Evolutionary conservation across 176 grass and related monocot species (phyloP).

Genomic region (Ensete ventricosum): DNA sequence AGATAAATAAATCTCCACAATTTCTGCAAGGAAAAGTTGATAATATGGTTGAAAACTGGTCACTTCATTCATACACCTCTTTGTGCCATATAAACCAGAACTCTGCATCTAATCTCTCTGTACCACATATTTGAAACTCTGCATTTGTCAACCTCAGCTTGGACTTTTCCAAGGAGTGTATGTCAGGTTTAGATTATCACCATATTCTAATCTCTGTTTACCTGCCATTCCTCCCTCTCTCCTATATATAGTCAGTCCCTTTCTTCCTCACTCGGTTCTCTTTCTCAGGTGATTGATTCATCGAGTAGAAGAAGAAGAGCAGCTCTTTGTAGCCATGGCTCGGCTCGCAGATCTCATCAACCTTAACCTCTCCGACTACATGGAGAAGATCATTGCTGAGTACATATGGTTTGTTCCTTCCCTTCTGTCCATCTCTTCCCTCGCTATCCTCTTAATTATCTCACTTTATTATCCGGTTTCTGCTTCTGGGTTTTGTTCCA

Average conservation of each 20-base stretch:
- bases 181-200: not conserved
- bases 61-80: too few species aligned
- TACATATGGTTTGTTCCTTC: constrained; percentile 58
- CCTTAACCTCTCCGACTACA: constrained; percentile 62
- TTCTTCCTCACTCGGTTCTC: not conserved
- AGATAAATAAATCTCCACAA: too few species aligned
- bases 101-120: too few species aligned
- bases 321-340: constrained; percentile 40
- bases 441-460: not conserved
- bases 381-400: constrained; percentile 69
- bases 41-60: too few species aligned
- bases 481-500: not conserved
- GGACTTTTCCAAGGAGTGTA: not conserved
- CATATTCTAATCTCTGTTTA: not conserved
- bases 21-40: too few species aligned
- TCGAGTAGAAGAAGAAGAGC: not conserved
- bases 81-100: too few species aligned
- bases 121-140: too few species aligned
- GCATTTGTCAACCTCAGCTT: not conserved
- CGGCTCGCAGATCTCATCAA: constrained; percentile 60
- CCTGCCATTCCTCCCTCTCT: not conserved
- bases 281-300: not conserved
- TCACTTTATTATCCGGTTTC: too few species aligned
- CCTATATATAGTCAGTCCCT: not conserved
- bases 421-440: constrained; percentile 25